phyloP scores from a whole-genome alignment of 2,329 filamentous ascomycete genomes.

The Monilinia fructigena region DNA sequence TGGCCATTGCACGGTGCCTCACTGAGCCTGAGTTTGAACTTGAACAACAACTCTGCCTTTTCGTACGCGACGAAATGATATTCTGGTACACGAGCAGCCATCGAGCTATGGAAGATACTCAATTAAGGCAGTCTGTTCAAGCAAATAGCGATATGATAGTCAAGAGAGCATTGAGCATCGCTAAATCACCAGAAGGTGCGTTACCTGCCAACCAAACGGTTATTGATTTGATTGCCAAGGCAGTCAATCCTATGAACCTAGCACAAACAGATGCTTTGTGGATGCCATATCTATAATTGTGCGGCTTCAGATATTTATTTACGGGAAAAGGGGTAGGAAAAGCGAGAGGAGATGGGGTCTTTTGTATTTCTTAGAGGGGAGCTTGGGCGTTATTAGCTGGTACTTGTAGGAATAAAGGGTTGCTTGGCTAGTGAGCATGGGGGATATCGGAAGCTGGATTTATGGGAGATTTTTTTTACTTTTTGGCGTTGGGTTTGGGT shows the following conservation, averaged over 20 bases:
- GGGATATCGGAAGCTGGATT: background rate
- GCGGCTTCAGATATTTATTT: background rate
- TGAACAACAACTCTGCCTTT: constrained; percentile 91
- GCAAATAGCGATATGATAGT: constrained; percentile 88
- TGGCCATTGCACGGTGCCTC: constrained; percentile 93
- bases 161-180: constrained; percentile 82
- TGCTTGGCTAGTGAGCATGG: constrained; percentile 11
- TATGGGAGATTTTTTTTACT: background rate
- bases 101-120: constrained; percentile 60
- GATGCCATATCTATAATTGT: constrained; percentile 84
- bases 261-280: constrained; percentile 87
- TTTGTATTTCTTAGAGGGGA: background rate
- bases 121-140: constrained; percentile 73
- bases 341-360: background rate
- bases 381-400: constrained; percentile 8
- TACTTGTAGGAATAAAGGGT: constrained; percentile 15
- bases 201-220: constrained; percentile 95
- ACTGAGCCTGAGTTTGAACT: constrained; percentile 87
- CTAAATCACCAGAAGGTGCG: constrained; percentile 68
- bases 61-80: constrained; percentile 96
- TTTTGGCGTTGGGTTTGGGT: background rate
- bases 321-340: background rate
- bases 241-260: constrained; percentile 87
- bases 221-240: constrained; percentile 88
- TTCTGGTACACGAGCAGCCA: constrained; percentile 89